A percentile compares a stretch with the other conserved stretches of the same genome.
These are phyloP conservation scores for Collybia mongolica DNA, from an alignment of 768 basidiomycete genomes.

Conservation along the genomic window DNA sequence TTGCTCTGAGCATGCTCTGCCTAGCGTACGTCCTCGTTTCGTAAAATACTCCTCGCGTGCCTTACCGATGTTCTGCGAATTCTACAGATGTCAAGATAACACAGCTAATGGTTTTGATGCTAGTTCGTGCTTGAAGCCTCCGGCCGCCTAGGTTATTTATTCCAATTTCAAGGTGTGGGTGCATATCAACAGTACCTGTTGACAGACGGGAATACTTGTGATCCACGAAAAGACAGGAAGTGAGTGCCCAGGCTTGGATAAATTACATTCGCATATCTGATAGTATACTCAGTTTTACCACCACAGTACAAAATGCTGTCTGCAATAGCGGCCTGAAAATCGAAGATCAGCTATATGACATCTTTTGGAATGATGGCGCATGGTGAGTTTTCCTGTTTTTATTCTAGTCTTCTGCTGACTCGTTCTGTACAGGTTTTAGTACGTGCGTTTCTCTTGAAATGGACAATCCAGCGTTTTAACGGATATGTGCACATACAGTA, in stretches of 20 bases:
- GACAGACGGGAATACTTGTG: not conserved
- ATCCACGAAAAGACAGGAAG: not conserved
- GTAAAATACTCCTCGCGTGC: no score
- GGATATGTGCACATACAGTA: no score
- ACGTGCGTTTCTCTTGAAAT: no score
- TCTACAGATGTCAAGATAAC: no score
- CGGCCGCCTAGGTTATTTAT: not conserved
- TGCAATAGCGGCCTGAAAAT: not conserved
- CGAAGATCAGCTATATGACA: not conserved
- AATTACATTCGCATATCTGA: no score
- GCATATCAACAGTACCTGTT: constrained; percentile 1
- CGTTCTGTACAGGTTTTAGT: no score
- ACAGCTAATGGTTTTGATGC: not conserved
- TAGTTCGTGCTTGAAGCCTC: not conserved
- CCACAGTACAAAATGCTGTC: not conserved
- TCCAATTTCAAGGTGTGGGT: not conserved
- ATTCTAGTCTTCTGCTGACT: not conserved
- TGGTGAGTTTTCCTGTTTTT: not conserved
- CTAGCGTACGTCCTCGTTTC: not conserved
- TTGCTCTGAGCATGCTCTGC: constrained; percentile 3
- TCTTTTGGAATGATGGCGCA: not conserved
- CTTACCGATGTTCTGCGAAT: no score
- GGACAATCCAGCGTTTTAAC: no score
- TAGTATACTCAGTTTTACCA: not conserved
- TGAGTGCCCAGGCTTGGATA: not conserved